Evolutionary conservation across 768 basidiomycete species (phyloP).

Genomic region (Cystofilobasidium macerans): DNA sequence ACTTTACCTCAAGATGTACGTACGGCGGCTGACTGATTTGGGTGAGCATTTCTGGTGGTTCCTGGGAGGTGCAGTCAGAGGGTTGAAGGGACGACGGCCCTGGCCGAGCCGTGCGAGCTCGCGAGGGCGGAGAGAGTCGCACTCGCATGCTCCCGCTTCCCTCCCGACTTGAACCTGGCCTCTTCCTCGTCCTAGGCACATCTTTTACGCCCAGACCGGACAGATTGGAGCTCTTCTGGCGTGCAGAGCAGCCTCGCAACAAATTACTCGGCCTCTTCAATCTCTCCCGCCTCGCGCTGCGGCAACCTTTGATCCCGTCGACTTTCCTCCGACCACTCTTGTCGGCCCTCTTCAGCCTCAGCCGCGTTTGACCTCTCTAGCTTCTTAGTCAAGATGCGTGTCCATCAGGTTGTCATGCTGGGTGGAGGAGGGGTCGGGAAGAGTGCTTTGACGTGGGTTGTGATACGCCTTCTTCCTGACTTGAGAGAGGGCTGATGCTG

Average conservation of each 20-base stretch:
- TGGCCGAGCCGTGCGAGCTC: background rate
- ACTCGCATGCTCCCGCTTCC: no score
- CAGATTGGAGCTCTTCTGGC: no score
- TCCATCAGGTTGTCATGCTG: slow-evolving; percentile 10
- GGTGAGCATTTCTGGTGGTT: slow-evolving; percentile 20
- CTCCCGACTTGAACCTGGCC: no score
- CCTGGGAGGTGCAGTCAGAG: slow-evolving; percentile 12
- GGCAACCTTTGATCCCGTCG: no score
- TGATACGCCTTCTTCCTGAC: background rate
- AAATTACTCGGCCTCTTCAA: no score
- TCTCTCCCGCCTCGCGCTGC: no score
- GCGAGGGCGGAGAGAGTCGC: background rate
- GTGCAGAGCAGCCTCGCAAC: no score
- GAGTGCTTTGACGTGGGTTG: slow-evolving; percentile 7
- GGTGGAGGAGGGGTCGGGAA: slow-evolving; percentile 18
- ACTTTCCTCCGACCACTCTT: background rate
- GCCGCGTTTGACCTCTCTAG: background rate
- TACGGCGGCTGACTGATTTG: slow-evolving; percentile 24
- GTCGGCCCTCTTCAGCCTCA: background rate
- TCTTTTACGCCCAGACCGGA: no score
- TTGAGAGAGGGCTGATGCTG: background rate
- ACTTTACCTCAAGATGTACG: no score
- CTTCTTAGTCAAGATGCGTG: background rate
- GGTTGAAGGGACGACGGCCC: background rate
- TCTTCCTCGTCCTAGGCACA: no score